Conservation (phyloP, 1,139 yeast species). For the Saccharomycopsis crataegensis region DNA sequence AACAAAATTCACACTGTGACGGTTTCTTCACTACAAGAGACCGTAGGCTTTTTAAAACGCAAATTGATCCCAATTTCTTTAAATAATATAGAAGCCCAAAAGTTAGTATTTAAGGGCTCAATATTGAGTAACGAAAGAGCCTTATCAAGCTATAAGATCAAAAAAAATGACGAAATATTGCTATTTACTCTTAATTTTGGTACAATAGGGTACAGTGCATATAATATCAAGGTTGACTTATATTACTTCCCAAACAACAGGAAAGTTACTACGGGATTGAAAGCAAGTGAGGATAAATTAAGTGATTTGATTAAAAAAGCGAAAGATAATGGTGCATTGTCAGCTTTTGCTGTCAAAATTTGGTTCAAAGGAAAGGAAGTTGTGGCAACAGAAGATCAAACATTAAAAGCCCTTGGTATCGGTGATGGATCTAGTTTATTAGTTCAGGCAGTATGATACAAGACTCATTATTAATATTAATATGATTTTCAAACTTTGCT, state of each 20-base stretch:
- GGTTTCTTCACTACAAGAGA: background rate
- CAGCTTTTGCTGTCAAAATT: background rate
- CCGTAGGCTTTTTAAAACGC: conserved; percentile 1
- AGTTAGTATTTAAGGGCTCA: conserved; percentile 9
- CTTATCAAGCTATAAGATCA: conserved; percentile 1
- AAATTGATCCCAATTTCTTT: background rate
- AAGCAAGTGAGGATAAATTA: background rate
- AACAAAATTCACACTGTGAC: background rate
- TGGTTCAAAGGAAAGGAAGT: background rate
- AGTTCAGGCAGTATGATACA: background rate
- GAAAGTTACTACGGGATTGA: background rate
- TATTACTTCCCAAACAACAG: background rate
- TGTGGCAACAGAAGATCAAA: background rate
- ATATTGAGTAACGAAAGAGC: conserved; percentile 4
- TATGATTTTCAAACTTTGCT: too few relatives aligned
- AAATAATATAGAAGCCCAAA: background rate
- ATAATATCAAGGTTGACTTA: background rate
- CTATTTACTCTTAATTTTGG: background rate
- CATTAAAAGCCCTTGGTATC: background rate
- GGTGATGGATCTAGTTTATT: background rate
- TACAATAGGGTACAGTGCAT: background rate
- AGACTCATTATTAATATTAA: too few relatives aligned
- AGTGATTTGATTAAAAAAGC: background rate
- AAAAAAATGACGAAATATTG: background rate
- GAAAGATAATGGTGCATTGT: background rate